Base-by-base conservation (phyloP, 441 rosid species). In the Syzygium malaccense region DNA sequence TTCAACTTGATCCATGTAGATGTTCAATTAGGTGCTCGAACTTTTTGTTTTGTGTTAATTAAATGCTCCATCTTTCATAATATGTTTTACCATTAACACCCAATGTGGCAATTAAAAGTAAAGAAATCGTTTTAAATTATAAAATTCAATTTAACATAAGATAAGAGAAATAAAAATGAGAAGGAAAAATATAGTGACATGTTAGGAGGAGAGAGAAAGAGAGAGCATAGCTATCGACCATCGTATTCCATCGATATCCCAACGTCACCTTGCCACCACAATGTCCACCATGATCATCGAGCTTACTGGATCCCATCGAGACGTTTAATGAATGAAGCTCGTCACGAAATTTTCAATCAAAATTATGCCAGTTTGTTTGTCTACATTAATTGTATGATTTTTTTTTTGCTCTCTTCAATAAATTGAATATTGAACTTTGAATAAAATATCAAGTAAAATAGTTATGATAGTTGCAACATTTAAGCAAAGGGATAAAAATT, bases 121-220 rank as follows among this genome's bases (percentile, higher is more conserved):
- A 56, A 56, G 60, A 56, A 4, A 4, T 57, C 10, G 60, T n/a
- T 26, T 56, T 56, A 56, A 14, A 51, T 51, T 51, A 56, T 23
- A 20, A 23, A 4, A 23, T 23, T 23, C 1, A 56, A 56, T 56
- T 56, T 56, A 4, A 26, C 30, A 58, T 26, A 4, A 58, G 64
- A 12, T 58, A 25, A 25, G 30, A 58, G 64, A 58, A 58, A 58
- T 0, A 1, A 11, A 58, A 58, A 26, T 56, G 15, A 58, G 7
- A 58, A 26, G 6, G 30, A 57, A 0, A 23, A 57, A 7, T 20
- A 23, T 23, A 56, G 1, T 0, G 60, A 23, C 5, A 0, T 56
- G 28, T 20, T 4, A 56, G 3, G 60, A 56, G 13, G 64, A 4
- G n/a, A 58, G 64, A n/a, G n/a, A n/a, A n/a, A 4, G n/a, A 58